phyloP scores from a whole-genome alignment of 306 rosid genomes.

The Malus asiatica region DNA sequence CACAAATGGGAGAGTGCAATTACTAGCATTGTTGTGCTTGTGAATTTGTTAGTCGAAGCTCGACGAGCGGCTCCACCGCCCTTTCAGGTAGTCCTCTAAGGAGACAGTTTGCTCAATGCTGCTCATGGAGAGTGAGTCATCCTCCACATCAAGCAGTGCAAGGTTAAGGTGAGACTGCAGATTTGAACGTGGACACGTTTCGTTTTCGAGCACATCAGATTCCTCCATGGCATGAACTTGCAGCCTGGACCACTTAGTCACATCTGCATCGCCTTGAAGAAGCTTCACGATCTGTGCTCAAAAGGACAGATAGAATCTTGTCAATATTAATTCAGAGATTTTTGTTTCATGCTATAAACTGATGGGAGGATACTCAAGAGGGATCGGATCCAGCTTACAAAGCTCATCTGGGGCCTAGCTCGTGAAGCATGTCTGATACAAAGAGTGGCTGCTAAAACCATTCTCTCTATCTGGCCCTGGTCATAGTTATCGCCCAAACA shows the following conservation, averaged over 20 bases:
- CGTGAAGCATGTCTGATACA: slow-evolving; percentile 76
- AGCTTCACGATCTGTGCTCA: slow-evolving; percentile 68
- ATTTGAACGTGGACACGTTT: slow-evolving; percentile 52
- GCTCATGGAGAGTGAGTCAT: slow-evolving; percentile 81
- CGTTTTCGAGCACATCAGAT: slow-evolving; percentile 44
- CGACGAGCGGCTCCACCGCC: slow-evolving; percentile 89
- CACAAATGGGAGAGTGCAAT: slow-evolving; percentile 6
- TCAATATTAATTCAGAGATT: neutral
- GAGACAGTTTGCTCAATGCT: slow-evolving; percentile 74
- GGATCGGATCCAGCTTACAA: slow-evolving; percentile 52
- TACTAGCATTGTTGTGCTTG: slow-evolving; percentile 20
- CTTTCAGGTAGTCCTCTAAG: slow-evolving; percentile 75
- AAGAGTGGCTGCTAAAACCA: slow-evolving; percentile 85
- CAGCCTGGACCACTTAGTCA: slow-evolving; percentile 74
- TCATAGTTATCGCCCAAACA: slow-evolving; percentile 48
- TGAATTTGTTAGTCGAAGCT: slow-evolving; percentile 67
- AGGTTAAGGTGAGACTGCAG: slow-evolving; percentile 80
- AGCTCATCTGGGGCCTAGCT: slow-evolving; percentile 86
- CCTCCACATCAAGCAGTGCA: slow-evolving; percentile 89
- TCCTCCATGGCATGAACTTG: slow-evolving; percentile 46
- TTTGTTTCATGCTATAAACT: neutral
- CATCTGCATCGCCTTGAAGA: slow-evolving; percentile 66
- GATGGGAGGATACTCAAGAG: slow-evolving; percentile 11
- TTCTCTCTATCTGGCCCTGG: slow-evolving; percentile 64
- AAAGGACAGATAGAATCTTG: neutral